A percentile compares a stretch with the other conserved stretches of the same genome.
These are phyloP conservation scores for Penstemon barbatus DNA, from an alignment of 257 asterid species.

Conservation along the genomic window DNA sequence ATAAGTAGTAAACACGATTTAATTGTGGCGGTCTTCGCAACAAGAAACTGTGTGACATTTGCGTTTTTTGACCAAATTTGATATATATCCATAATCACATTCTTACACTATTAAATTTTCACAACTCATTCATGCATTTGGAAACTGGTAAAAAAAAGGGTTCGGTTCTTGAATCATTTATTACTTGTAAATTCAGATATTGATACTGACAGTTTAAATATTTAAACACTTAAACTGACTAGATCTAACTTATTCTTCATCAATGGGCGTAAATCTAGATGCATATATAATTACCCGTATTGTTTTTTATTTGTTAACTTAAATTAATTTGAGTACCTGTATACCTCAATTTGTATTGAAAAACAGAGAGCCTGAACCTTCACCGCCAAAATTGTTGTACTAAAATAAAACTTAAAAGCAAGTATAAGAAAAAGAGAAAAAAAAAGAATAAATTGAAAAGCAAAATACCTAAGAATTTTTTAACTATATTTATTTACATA, in stretches of 20 bases:
- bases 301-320: not conserved
- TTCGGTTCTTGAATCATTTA: not conserved
- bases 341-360: too few relatives aligned
- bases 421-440: too few relatives aligned
- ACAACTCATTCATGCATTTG: not conserved
- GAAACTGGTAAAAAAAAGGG: too few relatives aligned
- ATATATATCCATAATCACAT: not conserved
- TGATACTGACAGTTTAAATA: not conserved
- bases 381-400: not conserved
- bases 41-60: constrained; percentile 3
- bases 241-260: too few relatives aligned
- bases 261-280: too few relatives aligned
- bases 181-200: not conserved
- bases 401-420: too few relatives aligned
- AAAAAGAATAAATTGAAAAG: not conserved
- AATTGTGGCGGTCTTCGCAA: not conserved
- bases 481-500: not conserved
- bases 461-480: not conserved
- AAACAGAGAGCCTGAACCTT: not conserved
- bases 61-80: constrained; percentile 22
- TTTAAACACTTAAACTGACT: not conserved
- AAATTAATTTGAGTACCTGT: not conserved
- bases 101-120: not conserved
- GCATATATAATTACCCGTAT: not conserved
- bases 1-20: not conserved